Evolutionary conservation across 2,329 filamentous ascomycete genomes (phyloP), one percentile per base, ranked within the genome.

Genomic region (Madurella mycetomatis): DNA sequence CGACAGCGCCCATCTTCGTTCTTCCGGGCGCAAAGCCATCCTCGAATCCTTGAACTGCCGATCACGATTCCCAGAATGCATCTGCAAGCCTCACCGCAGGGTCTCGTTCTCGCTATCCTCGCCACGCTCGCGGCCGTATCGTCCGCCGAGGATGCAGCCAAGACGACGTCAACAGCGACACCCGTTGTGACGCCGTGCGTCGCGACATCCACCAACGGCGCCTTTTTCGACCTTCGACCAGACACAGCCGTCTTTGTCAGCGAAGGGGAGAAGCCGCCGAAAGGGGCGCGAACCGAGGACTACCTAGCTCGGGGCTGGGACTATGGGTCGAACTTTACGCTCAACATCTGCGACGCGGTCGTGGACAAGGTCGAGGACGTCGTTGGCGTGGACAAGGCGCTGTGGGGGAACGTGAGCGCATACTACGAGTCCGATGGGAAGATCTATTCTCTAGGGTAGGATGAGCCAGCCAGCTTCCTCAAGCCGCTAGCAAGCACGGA

Each of bases 321-420:
- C 70, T 89, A 91, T 62, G 83, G 82, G 59, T 82, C 83, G 60
- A 92, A 92, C 73, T 94, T 94, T 66, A 92, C 88, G 1, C 67
- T 92, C 64, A 94, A 94, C 72, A 85, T 94, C 63, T 94, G 89
- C 73, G 84, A 79, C 37, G 77, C 87, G 1, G 86, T 92, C n/a
- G 79, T 91, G 15, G 82, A 87, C 62, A 74, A 81, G 15, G 74
- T 87, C 17, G 73, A 78, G 42, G 75, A 83, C 58, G 81, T 88
- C 9, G 78, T 81, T 11, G 87, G 85, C n/a, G 69, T 92, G 3
- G 77, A 84, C 43, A 76, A 81, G 69, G 67, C 69, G 52, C 64
- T 76, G 46, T 89, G 84, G 84, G 75, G 75, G 70, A 92, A 92
- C 63, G 82, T 92, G 61, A 90, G 87, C 75, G 89, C 88, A 17